Base-by-base conservation (phyloP, 176 grass and related monocot species). In the Carex kokanica region DNA sequence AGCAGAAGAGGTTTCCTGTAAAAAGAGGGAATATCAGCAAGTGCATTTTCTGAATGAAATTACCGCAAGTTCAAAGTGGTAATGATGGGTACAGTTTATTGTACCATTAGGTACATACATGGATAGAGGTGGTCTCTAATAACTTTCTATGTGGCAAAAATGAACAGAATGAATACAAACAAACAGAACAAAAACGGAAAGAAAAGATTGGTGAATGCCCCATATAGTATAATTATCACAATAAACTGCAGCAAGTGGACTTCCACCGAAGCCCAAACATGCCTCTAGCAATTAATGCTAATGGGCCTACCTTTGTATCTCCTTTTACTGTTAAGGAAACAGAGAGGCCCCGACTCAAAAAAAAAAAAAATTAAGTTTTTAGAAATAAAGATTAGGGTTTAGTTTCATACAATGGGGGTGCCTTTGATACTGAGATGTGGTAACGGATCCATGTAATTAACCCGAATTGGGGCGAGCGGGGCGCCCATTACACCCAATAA, bases 401-500 rank as follows among this genome's bases (percentile, higher is more conserved):
- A 21, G 12, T 53, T 63, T 73, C 88, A 74, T 2, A 95, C 93
- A 82, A 95, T 92, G 86, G 93, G 88, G 60, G 90, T 84, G 72
- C 86, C 83, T 73, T 95, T 92, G 84, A 92, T 85, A 79, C 86
- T 84, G 70, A 92, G 88, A 74, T 84, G 90, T 49, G 90, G 90
- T 79, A 87, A 87, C 6, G 74, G 84, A n/a, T 90, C 85, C 32
- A 49, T 61, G 16, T 86, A 74, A 65, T 68, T 87, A 23, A 83
- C 66, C 11, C 81, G 80, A 27, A 88, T 80, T 14, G 90, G 93
- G 1, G 90, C 93, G 11, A 95, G 88, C 20, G 93, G 93, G 5
- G 93, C 93, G 2, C 90, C 93, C 93, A 95, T 95, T 64, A 95
- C 90, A 15, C 93, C 93, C 14, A 95, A 91, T 60, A 95, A 83